A percentile compares a stretch with the other conserved stretches of the same genome.
Conservation (phyloP, 2,329 filamentous ascomycete genomes). For the Drechslera avenae region DNA sequence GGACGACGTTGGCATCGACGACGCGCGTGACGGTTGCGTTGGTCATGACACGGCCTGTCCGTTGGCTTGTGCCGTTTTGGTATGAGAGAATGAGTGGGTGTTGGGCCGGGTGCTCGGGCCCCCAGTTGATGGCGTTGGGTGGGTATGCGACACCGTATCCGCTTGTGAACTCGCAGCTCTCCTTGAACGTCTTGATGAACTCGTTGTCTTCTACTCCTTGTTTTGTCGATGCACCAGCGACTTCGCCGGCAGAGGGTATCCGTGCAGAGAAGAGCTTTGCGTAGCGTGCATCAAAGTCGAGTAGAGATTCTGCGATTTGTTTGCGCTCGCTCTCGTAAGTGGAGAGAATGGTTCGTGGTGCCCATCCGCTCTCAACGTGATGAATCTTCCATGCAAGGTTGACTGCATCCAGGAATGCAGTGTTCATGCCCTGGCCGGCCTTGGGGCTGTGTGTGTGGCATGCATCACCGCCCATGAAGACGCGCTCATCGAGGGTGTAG, state of each 20-base stretch:
- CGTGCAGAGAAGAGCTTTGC: constrained; percentile 86
- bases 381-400: constrained; percentile 98
- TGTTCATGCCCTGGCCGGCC: constrained; percentile 69
- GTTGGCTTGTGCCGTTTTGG: constrained; percentile 61
- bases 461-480: constrained; percentile 69
- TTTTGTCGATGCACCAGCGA: constrained; percentile 63
- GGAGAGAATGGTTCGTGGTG: constrained; percentile 72
- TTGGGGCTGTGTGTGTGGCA: constrained; percentile 69
- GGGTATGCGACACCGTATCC: constrained; percentile 89
- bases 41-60: constrained; percentile 75
- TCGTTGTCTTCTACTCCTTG: constrained; percentile 63
- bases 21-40: constrained; percentile 85
- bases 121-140: constrained; percentile 85
- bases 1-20: constrained; percentile 85
- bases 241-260: constrained; percentile 73
- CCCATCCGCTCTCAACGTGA: constrained; percentile 82
- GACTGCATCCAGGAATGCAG: constrained; percentile 67
- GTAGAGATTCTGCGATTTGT: constrained; percentile 79
- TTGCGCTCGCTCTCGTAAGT: constrained; percentile 90
- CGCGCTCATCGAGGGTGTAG: constrained; percentile 67
- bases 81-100: constrained; percentile 71
- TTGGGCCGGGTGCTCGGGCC: constrained; percentile 70
- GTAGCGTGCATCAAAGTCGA: constrained; percentile 87
- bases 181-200: constrained; percentile 90
- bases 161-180: constrained; percentile 87